Evolutionary conservation across 2,329 filamentous ascomycete genomes (phyloP), one percentile per base, ranked within the genome.

Genomic region (Didymellaceae sp.): DNA sequence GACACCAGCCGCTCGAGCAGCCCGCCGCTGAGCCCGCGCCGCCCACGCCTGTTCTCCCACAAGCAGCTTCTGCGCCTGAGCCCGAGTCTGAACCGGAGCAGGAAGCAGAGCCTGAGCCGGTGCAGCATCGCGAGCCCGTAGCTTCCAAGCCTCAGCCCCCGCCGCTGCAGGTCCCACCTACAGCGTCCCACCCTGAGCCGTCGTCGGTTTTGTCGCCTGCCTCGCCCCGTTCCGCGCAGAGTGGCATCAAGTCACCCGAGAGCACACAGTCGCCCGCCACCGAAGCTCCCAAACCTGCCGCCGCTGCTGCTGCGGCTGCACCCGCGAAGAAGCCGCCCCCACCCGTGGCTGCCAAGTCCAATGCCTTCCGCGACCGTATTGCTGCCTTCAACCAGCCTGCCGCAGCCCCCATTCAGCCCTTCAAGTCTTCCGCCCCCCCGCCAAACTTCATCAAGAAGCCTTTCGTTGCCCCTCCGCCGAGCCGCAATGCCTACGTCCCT

Each of bases 371-470:
- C 69, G 94, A 97, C 75, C 89, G 94, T 56, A 96, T 99, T 70
- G 94, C 94, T 25, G 93, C 94, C 34, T 99, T 99, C 78, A 99
- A 99, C 75, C 94, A 93, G 71, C 80, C 90, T 34, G 85, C 89
- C 28, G 91, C 91, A 5, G 86, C 91, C 2, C 94, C 94, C 7
- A 80, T 94, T 53, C 84, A 91, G n/a, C 94, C 94, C 1, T 93
- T 95, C 77, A 96, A 96, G 70, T 81, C 82, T 52, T 85, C 85
- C 2, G 71, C 76, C 9, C 77, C 81, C 22, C 81, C 83, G 51
- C 78, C 82, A 38, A 81, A 82, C 56, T 97, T 97, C 68, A 86
- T 99, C 74, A 97, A 93, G 81, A 97, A 97, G 75, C 91, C 93
- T 0, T 99, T 97, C 66, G 92, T 99, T 48, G 90, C 94, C 3